Evolutionary conservation across 2,329 filamentous ascomycete genomes (phyloP).

Genomic region (Lasiodiplodia sp.): DNA sequence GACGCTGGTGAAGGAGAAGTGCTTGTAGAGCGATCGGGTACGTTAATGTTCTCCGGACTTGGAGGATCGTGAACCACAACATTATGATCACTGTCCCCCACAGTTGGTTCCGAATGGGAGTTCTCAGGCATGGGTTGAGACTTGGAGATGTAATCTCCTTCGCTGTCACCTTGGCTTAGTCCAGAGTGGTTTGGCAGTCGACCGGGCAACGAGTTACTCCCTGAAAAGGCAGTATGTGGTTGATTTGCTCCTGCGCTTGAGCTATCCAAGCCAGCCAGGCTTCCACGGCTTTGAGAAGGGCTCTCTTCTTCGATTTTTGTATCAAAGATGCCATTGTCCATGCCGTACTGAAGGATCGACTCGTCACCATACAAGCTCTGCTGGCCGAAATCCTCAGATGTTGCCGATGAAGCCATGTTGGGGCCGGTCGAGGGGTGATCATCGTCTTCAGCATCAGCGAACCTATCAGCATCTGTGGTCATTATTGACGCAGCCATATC

Average conservation of each 20-base stretch:
- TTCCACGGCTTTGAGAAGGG: background rate
- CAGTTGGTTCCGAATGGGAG: background rate
- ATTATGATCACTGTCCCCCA: background rate
- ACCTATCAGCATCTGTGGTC: constrained; percentile 50
- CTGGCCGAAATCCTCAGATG: constrained; percentile 11
- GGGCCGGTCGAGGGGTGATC: constrained; percentile 30
- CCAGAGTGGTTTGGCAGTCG: background rate
- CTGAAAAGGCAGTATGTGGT: background rate
- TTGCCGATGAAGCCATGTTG: background rate
- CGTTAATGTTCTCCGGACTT: background rate
- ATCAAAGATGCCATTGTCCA: constrained; percentile 43
- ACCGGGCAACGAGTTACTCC: constrained; percentile 11
- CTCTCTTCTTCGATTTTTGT: constrained; percentile 29
- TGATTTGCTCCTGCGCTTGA: background rate
- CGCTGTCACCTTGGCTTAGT: background rate
- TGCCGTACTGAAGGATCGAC: constrained; percentile 43
- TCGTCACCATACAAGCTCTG: constrained; percentile 43
- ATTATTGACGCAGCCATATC: constrained; percentile 39
- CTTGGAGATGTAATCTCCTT: background rate
- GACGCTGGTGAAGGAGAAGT: constrained; percentile 25
- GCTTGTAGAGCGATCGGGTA: constrained; percentile 17
- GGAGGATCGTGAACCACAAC: background rate
- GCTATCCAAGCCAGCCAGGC: background rate
- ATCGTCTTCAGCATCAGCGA: constrained; percentile 52
- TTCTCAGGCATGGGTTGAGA: constrained; percentile 18